A percentile compares a stretch with the other conserved stretches of the same genome.
Conservation (phyloP, 257 asterid genomes). For the Eustoma russellianum region DNA sequence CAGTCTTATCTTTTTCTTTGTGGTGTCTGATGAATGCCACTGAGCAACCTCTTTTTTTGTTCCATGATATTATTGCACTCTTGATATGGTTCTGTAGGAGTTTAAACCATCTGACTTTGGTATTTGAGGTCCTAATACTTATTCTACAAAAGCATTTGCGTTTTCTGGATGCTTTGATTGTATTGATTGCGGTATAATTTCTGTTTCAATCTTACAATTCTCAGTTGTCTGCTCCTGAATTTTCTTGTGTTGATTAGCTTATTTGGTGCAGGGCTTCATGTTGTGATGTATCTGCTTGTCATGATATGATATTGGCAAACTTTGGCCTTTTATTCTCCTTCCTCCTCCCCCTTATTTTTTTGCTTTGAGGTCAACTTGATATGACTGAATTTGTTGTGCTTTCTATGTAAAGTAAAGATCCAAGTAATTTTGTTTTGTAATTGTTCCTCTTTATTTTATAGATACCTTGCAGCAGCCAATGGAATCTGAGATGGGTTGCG, state of each 20-base stretch:
- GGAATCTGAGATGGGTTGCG: constrained; percentile 1
- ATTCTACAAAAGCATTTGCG: constrained; percentile 12
- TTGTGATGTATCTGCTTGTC: too few relatives aligned
- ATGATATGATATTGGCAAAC: not conserved
- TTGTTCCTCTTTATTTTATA: not conserved
- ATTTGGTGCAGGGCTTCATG: constrained; percentile 2
- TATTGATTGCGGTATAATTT: not conserved
- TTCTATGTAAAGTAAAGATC: not conserved
- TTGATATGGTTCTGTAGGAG: not conserved
- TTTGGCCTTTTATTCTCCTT: too few relatives aligned
- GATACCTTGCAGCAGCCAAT: constrained; percentile 10
- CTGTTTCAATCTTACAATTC: too few relatives aligned
- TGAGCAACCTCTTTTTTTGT: constrained; percentile 41
- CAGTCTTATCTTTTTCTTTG: constrained; percentile 38
- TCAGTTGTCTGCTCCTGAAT: too few relatives aligned
- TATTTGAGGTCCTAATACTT: constrained; percentile 14
- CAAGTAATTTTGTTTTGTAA: constrained; percentile 6
- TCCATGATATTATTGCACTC: constrained; percentile 5
- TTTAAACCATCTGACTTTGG: constrained; percentile 1
- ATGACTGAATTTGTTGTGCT: not conserved
- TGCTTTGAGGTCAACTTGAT: not conserved
- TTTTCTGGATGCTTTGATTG: constrained; percentile 8
- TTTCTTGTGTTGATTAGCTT: not conserved
- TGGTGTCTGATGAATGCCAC: constrained; percentile 32
- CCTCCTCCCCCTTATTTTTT: constrained; percentile 1